Evolutionary conservation across 2,329 filamentous ascomycete species (phyloP).

Genomic region (Chalaropsis thielavioides): DNA sequence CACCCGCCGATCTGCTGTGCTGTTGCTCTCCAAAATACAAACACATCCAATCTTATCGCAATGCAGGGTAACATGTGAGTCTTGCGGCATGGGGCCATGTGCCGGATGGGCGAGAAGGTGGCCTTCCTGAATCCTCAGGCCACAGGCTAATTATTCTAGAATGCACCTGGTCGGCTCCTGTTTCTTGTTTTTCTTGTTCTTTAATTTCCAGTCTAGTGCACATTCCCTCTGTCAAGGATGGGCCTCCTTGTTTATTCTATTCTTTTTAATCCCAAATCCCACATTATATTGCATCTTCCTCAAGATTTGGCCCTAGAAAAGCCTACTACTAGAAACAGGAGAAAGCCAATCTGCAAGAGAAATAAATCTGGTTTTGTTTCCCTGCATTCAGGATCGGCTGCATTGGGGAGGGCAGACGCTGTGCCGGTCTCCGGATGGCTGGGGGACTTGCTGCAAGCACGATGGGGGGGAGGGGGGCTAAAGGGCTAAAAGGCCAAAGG

Average conservation of each 20-base stretch:
- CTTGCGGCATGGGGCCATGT: neutral
- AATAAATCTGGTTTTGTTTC: neutral
- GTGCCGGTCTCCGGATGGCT: neutral
- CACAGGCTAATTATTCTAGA: neutral
- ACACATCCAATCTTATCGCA: neutral
- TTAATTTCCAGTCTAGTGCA: neutral
- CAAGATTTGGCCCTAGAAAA: neutral
- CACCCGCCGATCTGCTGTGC: no score
- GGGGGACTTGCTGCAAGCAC: neutral
- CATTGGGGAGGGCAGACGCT: neutral
- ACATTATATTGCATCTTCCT: neutral
- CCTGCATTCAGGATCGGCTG: neutral
- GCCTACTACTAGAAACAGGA: neutral
- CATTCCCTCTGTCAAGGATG: no score
- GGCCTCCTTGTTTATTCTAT: neutral
- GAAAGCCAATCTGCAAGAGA: neutral
- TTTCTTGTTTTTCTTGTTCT: neutral
- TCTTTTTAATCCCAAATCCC: neutral
- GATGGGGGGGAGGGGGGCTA: neutral
- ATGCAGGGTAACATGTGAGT: neutral
- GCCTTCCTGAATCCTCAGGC: neutral
- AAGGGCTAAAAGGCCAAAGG: no score
- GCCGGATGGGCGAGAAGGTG: neutral
- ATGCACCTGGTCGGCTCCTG: neutral
- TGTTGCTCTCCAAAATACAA: neutral